A percentile compares a stretch with the other conserved stretches of the same genome.
Evolutionary conservation across 1,284 basidiomycete genomes (phyloP).

Genomic region (Rhodotorula mucilaginosa): DNA sequence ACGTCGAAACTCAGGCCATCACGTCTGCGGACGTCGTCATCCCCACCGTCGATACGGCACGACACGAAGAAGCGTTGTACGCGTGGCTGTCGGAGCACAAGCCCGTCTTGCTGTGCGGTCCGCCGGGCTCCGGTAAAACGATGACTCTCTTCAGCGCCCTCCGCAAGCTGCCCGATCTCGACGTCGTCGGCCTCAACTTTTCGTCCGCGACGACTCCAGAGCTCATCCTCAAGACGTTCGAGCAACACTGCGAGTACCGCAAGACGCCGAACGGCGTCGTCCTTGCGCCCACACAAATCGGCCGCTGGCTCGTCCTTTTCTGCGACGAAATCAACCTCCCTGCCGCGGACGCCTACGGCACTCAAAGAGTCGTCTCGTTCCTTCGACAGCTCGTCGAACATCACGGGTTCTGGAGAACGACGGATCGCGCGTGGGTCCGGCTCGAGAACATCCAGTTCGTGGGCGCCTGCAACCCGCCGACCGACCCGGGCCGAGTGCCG

Average conservation of each 20-base stretch:
- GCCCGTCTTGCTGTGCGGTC: conserved; percentile 96
- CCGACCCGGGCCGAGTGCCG: conserved; percentile 99
- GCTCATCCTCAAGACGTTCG: conserved; percentile 97
- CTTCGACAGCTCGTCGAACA: conserved; percentile 93
- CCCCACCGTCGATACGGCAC: conserved; percentile 96
- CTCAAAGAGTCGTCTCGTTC: conserved; percentile 97
- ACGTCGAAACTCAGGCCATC: conserved; percentile 94
- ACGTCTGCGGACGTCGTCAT: conserved; percentile 95
- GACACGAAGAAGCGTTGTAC: conserved; percentile 97
- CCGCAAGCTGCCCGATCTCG: conserved; percentile 96
- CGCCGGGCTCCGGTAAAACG: conserved; percentile 98
- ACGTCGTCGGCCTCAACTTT: conserved; percentile 98
- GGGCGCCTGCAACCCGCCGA: conserved; percentile 98
- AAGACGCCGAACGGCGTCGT: conserved; percentile 97
- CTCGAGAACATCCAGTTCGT: conserved; percentile 99
- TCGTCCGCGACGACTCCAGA: conserved; percentile 98
- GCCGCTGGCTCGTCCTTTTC: conserved; percentile 97
- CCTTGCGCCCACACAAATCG: conserved; percentile 88
- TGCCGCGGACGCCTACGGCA: conserved; percentile 96
- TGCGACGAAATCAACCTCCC: conserved; percentile 99
- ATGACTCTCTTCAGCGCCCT: conserved; percentile 99
- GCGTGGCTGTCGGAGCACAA: conserved; percentile 99
- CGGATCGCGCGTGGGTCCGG: conserved; percentile 95
- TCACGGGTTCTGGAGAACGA: conserved; percentile 91
- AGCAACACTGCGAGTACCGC: conserved; percentile 98